Base-by-base conservation (phyloP, 306 rosid species). In the Rosa rugosa region DNA sequence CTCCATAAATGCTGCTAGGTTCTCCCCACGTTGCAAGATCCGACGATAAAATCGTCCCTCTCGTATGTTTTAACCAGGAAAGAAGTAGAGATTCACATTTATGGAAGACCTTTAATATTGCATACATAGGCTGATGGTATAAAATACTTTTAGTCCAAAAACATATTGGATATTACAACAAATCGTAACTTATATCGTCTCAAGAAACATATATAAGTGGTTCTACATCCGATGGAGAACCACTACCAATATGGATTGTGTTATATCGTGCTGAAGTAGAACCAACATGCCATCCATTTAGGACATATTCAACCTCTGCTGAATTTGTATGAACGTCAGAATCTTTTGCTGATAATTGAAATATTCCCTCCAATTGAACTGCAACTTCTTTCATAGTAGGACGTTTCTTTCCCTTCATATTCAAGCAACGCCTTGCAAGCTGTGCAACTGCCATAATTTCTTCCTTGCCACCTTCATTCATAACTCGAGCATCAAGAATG, bases 381-480 rank as follows among this genome's bases (percentile, higher is more conserved):
- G 68, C 67, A 10, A 68, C 73, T 34, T 77, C 80, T 38, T 66
- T 77, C 80, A 77, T 77, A 3, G 53, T 38, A 5, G 80, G 80
- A 20, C 73, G 51, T 25, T 66, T 49, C 13, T 36, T 77, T 50
- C 74, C 74, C 18, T 8, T 68, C 23, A 49, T 6, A 68, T 66
- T 22, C 75, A 77, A 51, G 41, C 80, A 77, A 38, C 66, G 59
- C 10, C 7, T 7, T 2, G 80, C 67, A 38, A 77, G 67, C 2
- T 67, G 38, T 1, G 80, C 75, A 62, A 86, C 86, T 11, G 23
- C 72, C 16, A 42, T 25, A 4, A 65, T 13, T 12, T 22, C 73
- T 50, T 51, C 40, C 12, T 77, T 36, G 5, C 0, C 7, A 4
- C 66, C 66, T 41, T 59, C 72, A 9, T 65, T 50, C 50, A 47